Base-by-base conservation (phyloP, 2,329 filamentous ascomycete species). In the Ampelomyces quisqualis region DNA sequence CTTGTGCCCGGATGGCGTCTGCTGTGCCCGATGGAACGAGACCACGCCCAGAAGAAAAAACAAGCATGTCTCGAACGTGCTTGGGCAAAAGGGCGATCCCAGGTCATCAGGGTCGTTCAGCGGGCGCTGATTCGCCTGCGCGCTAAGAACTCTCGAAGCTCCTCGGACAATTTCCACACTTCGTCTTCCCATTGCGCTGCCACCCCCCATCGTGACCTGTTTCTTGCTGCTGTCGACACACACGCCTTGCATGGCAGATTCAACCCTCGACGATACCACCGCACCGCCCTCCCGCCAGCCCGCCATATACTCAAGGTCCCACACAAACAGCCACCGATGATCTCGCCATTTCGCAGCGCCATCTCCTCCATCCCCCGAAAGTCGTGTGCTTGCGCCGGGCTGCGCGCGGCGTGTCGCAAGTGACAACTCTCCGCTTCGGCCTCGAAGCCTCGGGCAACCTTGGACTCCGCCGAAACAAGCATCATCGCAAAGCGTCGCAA, bases 221-320 rank as follows among this genome's bases (percentile, higher is more conserved):
- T 34, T 18, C 32, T 7, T 34, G n/a, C 22, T 15, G n/a, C 23
- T n/a, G 7, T 1, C 8, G 7, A 14, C n/a, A 14, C 23, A 11
- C 28, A 47, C 46, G 49, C 53, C 50, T 62, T 66, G 58, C 46
- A 67, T 67, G 64, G 63, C 55, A 45, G 42, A 49, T 40, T 33
- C 53, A 47, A 43, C 47, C 36, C 39, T 47, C 45, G 18, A 48
- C 48, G 32, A 35, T 49, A 44, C 45, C 37, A 44, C 42, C 38
- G 37, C 52, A 44, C 31, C 38, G 43, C 34, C 23, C 38, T 31
- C 19, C 32, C 28, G 31, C 9, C 38, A 38, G 7, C 33, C 51
- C 39, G 34, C 50, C 46, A 39, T 42, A 53, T 40, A 19, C 27
- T 21, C 17, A 13, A 9, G 13, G 37, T 40, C 34, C 36, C 35